These are phyloP conservation scores for Arthrobotrys entomopaga DNA, from an alignment of 2,329 filamentous ascomycete genomes.

Conservation along the genomic window DNA sequence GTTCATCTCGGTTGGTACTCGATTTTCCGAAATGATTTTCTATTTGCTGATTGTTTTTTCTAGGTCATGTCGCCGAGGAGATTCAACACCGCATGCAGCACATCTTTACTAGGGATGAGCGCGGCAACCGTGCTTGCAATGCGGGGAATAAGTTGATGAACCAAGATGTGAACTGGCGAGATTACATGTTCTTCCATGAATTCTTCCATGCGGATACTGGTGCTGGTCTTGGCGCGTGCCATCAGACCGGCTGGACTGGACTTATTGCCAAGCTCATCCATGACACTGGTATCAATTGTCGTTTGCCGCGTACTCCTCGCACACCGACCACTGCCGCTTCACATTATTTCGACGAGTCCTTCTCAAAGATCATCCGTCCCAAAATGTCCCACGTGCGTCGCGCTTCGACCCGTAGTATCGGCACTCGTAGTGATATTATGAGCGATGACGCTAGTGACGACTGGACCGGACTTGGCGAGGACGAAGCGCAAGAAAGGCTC, in stretches of 20 bases:
- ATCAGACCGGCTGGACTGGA: slow-evolving; percentile 97
- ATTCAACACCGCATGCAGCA: slow-evolving; percentile 94
- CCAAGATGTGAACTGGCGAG: slow-evolving; percentile 92
- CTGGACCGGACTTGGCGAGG: slow-evolving; percentile 65
- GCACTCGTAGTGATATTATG: slow-evolving; percentile 79
- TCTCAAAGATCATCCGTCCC: slow-evolving; percentile 66
- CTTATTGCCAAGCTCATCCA: slow-evolving; percentile 97
- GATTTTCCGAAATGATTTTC: too few relatives aligned
- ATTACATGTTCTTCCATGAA: slow-evolving; percentile 94
- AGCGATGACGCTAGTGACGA: slow-evolving; percentile 66
- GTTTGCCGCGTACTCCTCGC: slow-evolving; percentile 89
- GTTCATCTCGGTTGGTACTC: slow-evolving; percentile 79
- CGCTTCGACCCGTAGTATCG: slow-evolving; percentile 86
- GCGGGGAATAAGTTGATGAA: slow-evolving; percentile 84
- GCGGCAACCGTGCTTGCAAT: slow-evolving; percentile 89
- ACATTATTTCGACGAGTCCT: slow-evolving; percentile 95
- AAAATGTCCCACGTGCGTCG: slow-evolving; percentile 70
- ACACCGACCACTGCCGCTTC: slow-evolving; percentile 84
- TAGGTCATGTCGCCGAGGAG: slow-evolving; percentile 83
- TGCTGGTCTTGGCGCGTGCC: slow-evolving; percentile 86
- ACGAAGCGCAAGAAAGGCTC: slow-evolving; percentile 67
- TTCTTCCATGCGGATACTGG: slow-evolving; percentile 96
- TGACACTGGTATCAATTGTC: slow-evolving; percentile 90
- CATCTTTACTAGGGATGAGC: slow-evolving; percentile 83
- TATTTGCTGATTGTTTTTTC: too few relatives aligned